Base-by-base conservation (phyloP, 2,329 filamentous ascomycete genomes). In the Aspergillus amoenus region DNA sequence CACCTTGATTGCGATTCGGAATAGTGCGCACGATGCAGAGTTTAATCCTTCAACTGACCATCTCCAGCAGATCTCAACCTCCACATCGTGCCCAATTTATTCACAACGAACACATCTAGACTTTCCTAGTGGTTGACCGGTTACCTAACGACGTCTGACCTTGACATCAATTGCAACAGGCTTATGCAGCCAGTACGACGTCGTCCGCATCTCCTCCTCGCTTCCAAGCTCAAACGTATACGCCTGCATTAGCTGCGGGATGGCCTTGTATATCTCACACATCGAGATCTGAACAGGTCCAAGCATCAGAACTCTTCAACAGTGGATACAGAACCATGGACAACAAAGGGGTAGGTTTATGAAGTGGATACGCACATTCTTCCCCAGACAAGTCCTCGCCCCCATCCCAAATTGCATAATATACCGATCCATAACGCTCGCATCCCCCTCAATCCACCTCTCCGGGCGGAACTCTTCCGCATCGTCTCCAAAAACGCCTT, bases 111-210 rank as follows among this genome's bases (percentile, higher is more conserved):
- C 24, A 9, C 27, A 30, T 30, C 27, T 11, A 30, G 27, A 30
- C 27, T 30, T 9, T 27, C 9, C 27, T 30, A 30, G 3, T 30
- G 27, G 27, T 30, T 9, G 27, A 11, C 8, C 24, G 2, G 9
- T 4, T 3, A 30, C 27, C 27, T 30, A 30, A 11, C 27, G 27
- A 11, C 27, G 27, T 30, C 27, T 30, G 8, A 57, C 34, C 8
- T 53, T 57, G 2, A 57, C 24, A 37, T 32, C 52, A 37, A 50
- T 42, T 27, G 41, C 30, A 13, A 43, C 40, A 22, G 56, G 61
- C 34, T 61, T 61, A 53, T 63, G 55, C 37, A 63, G 52, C 61
- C 59, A 63, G 41, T 55, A 60, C n/a, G 52, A 55, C 3, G 43
- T 58, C 12, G 59, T 58, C 40, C 47, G 22, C 27, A 61, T 22